Conservation (phyloP, 495 filamentous ascomycete species). For the Podospora sp. region DNA sequence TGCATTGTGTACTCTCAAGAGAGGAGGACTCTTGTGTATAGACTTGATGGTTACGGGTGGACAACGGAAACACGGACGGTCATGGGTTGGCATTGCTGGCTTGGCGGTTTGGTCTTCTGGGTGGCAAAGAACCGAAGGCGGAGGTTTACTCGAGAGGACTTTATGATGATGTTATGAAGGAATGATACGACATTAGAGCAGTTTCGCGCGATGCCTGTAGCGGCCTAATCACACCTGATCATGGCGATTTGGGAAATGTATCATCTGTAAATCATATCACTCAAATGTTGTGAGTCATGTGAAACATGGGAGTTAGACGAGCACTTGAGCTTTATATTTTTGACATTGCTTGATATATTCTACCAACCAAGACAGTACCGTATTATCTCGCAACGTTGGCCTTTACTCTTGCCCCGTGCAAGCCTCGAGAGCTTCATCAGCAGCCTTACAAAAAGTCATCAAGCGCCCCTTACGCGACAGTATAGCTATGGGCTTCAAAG, state of each 20-base stretch:
- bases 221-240: conserved; percentile 11
- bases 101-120: conserved; percentile 9
- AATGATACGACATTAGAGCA: conserved; percentile 23
- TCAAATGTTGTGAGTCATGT: neutral
- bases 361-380: too few relatives aligned
- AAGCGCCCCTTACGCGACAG: too few relatives aligned
- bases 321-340: too few relatives aligned
- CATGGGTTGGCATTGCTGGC: conserved; percentile 18
- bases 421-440: too few relatives aligned
- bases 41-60: neutral
- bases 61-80: conserved; percentile 8
- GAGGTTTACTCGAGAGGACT: neutral
- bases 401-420: too few relatives aligned
- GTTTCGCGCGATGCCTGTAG: conserved; percentile 8
- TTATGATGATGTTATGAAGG: conserved; percentile 26
- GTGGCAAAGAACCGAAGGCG: neutral
- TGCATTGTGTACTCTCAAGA: conserved; percentile 4
- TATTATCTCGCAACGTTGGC: too few relatives aligned
- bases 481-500: too few relatives aligned
- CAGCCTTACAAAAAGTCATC: too few relatives aligned
- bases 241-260: neutral
- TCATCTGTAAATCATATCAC: neutral
- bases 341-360: too few relatives aligned
- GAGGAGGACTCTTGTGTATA: conserved; percentile 7
- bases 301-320: neutral